These are phyloP conservation scores for Zarea fungicola DNA, from an alignment of 2,329 filamentous ascomycete species.

Conservation along the genomic window DNA sequence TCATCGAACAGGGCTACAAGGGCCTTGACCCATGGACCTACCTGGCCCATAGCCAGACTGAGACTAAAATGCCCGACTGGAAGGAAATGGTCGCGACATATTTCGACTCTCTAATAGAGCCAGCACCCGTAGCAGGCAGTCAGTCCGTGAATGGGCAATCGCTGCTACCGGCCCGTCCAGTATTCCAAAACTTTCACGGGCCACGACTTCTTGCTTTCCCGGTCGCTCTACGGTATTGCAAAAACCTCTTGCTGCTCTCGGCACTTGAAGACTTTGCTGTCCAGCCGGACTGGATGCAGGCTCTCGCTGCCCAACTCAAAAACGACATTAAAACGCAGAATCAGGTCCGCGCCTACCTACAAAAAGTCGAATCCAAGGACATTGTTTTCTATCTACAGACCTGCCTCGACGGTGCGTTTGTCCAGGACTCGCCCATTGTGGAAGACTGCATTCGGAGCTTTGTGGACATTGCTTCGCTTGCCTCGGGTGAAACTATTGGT, in stretches of 20 bases:
- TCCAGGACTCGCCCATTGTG: constrained; percentile 35
- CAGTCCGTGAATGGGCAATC: constrained; percentile 29
- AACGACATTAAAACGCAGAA: constrained; percentile 62
- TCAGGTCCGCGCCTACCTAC: constrained; percentile 51
- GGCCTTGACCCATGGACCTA: constrained; percentile 68
- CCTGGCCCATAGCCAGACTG: constrained; percentile 38
- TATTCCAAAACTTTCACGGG: constrained; percentile 44
- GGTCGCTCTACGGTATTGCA: constrained; percentile 64
- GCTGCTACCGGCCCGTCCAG: constrained; percentile 13
- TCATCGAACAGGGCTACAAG: constrained; percentile 83
- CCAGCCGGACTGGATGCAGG: constrained; percentile 79
- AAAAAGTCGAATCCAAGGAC: constrained; percentile 31
- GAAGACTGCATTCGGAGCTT: constrained; percentile 49
- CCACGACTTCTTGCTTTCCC: constrained; percentile 53
- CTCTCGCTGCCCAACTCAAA: constrained; percentile 66
- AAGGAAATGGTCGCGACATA: constrained; percentile 43
- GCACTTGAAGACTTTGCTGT: constrained; percentile 49
- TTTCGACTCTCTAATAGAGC: constrained; percentile 37
- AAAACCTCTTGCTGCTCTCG: constrained; percentile 45
- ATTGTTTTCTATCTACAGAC: constrained; percentile 45
- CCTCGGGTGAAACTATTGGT: constrained; percentile 46
- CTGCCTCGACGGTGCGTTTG: constrained; percentile 52
- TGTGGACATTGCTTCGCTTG: constrained; percentile 47
- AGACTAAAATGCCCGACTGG: constrained; percentile 45
- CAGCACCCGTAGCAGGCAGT: constrained; percentile 20